Base-by-base conservation (phyloP, 2,329 filamentous ascomycete species). In the Cryphonectria nitschkei region DNA sequence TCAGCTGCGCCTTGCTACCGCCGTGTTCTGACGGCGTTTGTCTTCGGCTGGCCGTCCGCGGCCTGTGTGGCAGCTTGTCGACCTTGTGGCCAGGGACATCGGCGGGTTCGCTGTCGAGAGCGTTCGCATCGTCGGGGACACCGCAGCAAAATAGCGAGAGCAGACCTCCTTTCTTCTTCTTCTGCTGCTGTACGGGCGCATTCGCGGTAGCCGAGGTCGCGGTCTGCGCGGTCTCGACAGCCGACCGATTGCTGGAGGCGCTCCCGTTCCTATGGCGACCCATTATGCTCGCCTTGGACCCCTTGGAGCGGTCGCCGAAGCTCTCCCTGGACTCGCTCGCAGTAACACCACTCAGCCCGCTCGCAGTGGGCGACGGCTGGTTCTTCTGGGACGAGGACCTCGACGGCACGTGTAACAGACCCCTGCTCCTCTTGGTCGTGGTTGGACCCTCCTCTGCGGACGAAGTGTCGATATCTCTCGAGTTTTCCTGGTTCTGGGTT, bases 81-180 rank as follows among this genome's bases (percentile, higher is more conserved):
- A 89, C 81, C 82, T 88, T 88, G 78, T 86, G 89, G 63, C 78
- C 79, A 46, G 82, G 81, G 46, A 88, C 82, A 54, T 88, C 85
- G 70, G 88, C 83, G 71, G 87, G 85, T 67, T 85, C 85, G 70
- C 82, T 84, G 63, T 88, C 85, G 65, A 88, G 80, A 7, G 81
- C 78, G 73, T 88, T 86, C 22, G 86, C 85, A 74, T 87, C 85
- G 73, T 91, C 89, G 65, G 90, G 88, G 56, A 89, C 85, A 69
- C 84, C 85, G 79, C 91, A 93, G 82, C 91, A 93, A 72, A 93
- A 83, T 68, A 93, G 85, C 34, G 87, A 83, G 50, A 89, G 79
- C 62, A 90, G 79, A n/a, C 86, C 85, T 68, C 81, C 84, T 77
- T 84, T 85, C 78, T 86, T 87, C 80, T 88, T 88, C 79, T 83